Conservation (phyloP, 371 early-diverging fungal genomes). For the Mucor indicus region DNA sequence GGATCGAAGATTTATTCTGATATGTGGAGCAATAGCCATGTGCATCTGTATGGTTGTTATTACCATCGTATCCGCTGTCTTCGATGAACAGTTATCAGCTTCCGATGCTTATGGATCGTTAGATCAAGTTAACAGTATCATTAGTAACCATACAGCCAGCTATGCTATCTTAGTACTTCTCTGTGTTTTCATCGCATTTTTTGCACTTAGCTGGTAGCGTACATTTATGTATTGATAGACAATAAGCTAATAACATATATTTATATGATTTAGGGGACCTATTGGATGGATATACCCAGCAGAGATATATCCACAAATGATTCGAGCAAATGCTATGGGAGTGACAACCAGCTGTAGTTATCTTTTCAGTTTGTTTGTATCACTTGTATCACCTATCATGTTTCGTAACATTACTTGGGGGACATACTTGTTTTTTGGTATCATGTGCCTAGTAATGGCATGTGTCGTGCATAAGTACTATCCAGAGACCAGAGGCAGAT, state of each 20-base stretch:
- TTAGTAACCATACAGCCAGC: conserved; percentile 21
- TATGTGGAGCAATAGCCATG: conserved; percentile 44
- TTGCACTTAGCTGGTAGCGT: conserved; percentile 81
- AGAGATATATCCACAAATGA: conserved; percentile 47
- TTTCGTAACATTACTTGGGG: conserved; percentile 55
- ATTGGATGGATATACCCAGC: conserved; percentile 90
- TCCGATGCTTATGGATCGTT: too few species aligned
- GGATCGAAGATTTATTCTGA: conserved; percentile 54
- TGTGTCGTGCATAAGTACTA: conserved; percentile 61
- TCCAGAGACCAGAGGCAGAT: conserved; percentile 77
- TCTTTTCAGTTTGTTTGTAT: conserved; percentile 67
- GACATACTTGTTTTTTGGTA: conserved; percentile 62
- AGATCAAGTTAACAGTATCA: conserved; percentile 41
- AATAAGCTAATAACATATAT: too few species aligned
- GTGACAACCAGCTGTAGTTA: conserved; percentile 88
- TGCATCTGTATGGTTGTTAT: conserved; percentile 39
- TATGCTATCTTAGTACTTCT: conserved; percentile 55
- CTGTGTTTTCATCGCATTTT: conserved; percentile 64
- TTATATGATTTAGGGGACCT: too few species aligned
- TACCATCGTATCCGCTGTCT: conserved; percentile 42
- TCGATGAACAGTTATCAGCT: too few species aligned
- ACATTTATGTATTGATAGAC: too few species aligned
- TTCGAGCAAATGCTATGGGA: conserved; percentile 78
- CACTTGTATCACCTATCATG: conserved; percentile 56
- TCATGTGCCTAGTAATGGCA: conserved; percentile 56